A percentile compares a stretch with the other conserved stretches of the same genome.
These are phyloP conservation scores for Arthrobotrys sinensis DNA, from an alignment of 2,329 filamentous ascomycete species.

Conservation along the genomic window DNA sequence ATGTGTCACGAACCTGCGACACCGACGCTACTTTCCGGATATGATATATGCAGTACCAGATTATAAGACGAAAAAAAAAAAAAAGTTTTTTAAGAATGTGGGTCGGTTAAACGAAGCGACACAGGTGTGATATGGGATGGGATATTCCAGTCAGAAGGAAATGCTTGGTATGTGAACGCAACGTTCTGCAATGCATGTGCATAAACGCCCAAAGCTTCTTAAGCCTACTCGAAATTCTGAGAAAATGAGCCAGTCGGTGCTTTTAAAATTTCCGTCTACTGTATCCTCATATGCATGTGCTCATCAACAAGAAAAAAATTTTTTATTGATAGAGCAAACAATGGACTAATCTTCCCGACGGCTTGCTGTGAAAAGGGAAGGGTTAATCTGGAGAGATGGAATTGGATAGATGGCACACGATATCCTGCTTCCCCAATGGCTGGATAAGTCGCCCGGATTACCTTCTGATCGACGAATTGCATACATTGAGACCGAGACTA, in stretches of 20 bases:
- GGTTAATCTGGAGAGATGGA: neutral
- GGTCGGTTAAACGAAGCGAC: neutral
- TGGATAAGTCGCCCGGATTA: constrained; percentile 4
- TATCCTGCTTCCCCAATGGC: neutral
- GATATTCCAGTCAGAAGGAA: constrained; percentile 34
- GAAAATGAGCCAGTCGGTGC: constrained; percentile 26
- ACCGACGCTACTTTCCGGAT: constrained; percentile 26
- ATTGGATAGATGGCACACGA: constrained; percentile 19
- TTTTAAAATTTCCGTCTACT: constrained; percentile 24
- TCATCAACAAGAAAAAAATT: constrained; percentile 15
- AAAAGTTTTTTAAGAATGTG: constrained; percentile 10
- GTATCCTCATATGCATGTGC: constrained; percentile 15
- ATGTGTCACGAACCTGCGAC: constrained; percentile 7
- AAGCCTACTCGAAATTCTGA: constrained; percentile 14
- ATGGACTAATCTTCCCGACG: constrained; percentile 1
- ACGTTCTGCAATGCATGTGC: constrained; percentile 21
- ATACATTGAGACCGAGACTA: neutral
- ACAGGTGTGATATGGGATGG: neutral
- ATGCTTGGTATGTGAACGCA: constrained; percentile 29
- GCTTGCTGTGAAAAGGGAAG: constrained; percentile 14
- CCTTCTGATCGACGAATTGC: constrained; percentile 11
- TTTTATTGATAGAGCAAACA: neutral
- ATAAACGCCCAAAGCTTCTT: constrained; percentile 23
- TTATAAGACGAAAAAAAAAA: constrained; percentile 16
- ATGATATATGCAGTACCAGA: neutral